Conservation (phyloP, 116 monocot genomes). For the Cymodocea nodosa region DNA sequence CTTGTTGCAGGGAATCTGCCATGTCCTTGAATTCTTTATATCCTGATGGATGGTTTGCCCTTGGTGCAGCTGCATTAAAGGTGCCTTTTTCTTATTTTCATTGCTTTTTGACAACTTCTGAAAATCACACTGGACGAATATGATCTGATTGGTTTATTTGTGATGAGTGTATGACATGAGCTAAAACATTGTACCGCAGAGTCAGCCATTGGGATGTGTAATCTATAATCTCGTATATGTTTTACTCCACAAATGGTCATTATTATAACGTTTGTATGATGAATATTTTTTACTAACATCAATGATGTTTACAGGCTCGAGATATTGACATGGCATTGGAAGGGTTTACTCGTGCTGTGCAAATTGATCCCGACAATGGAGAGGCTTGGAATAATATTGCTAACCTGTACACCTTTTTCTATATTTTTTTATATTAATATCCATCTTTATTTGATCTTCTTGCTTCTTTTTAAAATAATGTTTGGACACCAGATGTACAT, state of each 20-base stretch:
- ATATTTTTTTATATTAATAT: neutral
- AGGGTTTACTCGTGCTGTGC: conserved; percentile 86
- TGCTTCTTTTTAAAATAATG: too few relatives aligned
- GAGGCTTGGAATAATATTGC: conserved; percentile 99
- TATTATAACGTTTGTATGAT: neutral
- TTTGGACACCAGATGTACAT: too few relatives aligned
- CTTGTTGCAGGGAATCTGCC: conserved; percentile 67
- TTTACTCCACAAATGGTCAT: too few relatives aligned
- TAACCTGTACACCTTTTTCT: conserved; percentile 49
- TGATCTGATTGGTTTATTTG: neutral
- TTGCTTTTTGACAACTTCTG: neutral
- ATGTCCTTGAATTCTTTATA: conserved; percentile 75
- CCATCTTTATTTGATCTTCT: too few relatives aligned
- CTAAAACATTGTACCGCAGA: too few relatives aligned
- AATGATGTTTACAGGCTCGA: conserved; percentile 33
- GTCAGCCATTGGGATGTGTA: too few relatives aligned
- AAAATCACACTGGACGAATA: neutral
- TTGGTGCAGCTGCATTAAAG: conserved; percentile 92
- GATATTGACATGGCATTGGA: conserved; percentile 88
- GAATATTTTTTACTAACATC: neutral
- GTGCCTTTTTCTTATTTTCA: conserved; percentile 8
- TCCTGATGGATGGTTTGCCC: conserved; percentile 96
- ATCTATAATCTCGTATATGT: too few relatives aligned
- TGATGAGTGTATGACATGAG: too few relatives aligned
- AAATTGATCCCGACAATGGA: conserved; percentile 96